These are phyloP conservation scores for Beauveria scarabaeidicola DNA, from an alignment of 2,329 filamentous ascomycete genomes.

Conservation along the genomic window DNA sequence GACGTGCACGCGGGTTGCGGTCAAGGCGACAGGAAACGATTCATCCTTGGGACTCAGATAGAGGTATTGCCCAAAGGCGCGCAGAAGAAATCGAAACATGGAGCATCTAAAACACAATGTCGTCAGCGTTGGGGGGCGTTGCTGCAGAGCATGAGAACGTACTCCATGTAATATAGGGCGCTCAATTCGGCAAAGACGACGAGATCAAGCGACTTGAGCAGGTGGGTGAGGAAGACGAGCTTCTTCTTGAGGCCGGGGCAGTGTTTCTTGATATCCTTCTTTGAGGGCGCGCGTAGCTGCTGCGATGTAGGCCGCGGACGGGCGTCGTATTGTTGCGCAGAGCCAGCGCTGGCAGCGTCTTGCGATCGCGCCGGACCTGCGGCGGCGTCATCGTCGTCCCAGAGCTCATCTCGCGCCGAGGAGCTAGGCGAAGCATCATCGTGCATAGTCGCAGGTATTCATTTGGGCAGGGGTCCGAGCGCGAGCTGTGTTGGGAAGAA, in stretches of 20 bases:
- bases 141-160: slow-evolving; percentile 20
- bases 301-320: not conserved
- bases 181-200: slow-evolving; percentile 57
- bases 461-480: slow-evolving; percentile 19
- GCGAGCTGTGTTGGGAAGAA: not conserved
- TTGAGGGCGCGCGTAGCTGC: slow-evolving; percentile 26
- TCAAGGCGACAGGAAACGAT: slow-evolving; percentile 44
- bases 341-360: not conserved
- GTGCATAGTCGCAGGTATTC: slow-evolving; percentile 39
- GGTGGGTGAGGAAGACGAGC: slow-evolving; percentile 50
- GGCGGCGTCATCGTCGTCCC: not conserved
- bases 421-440: slow-evolving; percentile 38
- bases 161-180: slow-evolving; percentile 65
- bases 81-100: slow-evolving; percentile 52
- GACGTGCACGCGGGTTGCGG: slow-evolving; percentile 48
- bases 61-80: slow-evolving; percentile 50
- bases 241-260: slow-evolving; percentile 44
- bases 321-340: not conserved
- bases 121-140: slow-evolving; percentile 1
- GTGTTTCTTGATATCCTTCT: slow-evolving; percentile 28
- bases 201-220: slow-evolving; percentile 54
- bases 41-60: slow-evolving; percentile 57
- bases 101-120: slow-evolving; percentile 43
- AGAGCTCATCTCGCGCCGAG: slow-evolving; percentile 22
- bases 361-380: not conserved